phyloP scores from a whole-genome alignment of 192 early-diverging fungal species.

The Coemansia furcata region DNA sequence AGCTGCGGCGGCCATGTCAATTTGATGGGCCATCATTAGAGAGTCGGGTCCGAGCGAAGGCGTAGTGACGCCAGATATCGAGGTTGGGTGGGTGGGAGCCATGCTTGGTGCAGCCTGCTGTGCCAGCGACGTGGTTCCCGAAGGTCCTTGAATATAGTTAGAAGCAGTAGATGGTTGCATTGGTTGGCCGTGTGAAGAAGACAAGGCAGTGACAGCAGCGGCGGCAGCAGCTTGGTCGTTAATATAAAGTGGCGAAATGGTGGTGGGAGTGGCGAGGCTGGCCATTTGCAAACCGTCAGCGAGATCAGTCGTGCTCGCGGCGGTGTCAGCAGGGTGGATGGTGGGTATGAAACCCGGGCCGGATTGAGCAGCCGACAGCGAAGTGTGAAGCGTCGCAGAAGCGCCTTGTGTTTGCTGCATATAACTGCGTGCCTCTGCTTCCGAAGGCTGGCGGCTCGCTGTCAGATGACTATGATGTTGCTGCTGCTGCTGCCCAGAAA shows the following conservation, averaged over 20 bases:
- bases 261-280: constrained; percentile 2
- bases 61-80: neutral
- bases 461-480: neutral
- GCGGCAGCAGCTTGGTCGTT: constrained; percentile 5
- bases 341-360: constrained; percentile 8
- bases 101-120: constrained; percentile 3
- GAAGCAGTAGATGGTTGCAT: constrained; percentile 2
- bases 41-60: neutral
- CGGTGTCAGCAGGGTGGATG: neutral
- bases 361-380: constrained; percentile 1
- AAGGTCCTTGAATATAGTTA: neutral
- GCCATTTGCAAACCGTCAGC: constrained; percentile 12
- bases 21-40: neutral
- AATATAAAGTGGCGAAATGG: constrained; percentile 14
- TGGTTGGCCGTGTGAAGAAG: constrained; percentile 5
- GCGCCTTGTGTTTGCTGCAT: constrained; percentile 7
- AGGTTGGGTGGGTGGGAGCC: neutral
- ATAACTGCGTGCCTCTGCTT: constrained; percentile 2
- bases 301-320: neutral
- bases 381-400: constrained; percentile 17
- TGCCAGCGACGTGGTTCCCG: neutral
- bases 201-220: neutral
- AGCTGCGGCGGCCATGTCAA: neutral
- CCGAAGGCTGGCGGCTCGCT: constrained; percentile 5
- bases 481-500: neutral